phyloP scores from a whole-genome alignment of 78 protist species.

The Bigelowiella natans region DNA sequence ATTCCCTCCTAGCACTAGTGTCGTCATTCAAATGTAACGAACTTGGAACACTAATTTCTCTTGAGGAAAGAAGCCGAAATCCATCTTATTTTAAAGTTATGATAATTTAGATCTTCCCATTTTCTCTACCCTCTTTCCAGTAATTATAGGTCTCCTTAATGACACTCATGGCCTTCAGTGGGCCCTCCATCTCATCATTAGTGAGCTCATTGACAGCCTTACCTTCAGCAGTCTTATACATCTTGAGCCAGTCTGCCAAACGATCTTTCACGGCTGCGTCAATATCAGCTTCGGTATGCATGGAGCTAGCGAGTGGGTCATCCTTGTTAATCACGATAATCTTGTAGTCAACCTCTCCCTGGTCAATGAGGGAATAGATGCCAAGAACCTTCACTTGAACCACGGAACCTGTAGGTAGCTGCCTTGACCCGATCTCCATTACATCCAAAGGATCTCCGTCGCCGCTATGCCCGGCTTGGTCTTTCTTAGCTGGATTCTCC shows the following conservation, averaged over 20 bases:
- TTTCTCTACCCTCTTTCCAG: not conserved
- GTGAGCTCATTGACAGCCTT: conserved; percentile 16
- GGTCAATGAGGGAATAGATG: conserved; percentile 18
- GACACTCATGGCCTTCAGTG: not conserved
- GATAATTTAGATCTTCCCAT: too few species aligned
- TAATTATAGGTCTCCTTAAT: not conserved
- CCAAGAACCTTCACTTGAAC: conserved; percentile 32
- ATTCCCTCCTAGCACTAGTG: too few species aligned
- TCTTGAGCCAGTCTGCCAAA: conserved; percentile 30
- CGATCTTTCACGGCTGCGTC: not conserved
- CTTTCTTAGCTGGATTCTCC: conserved; percentile 19
- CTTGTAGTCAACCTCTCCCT: conserved; percentile 29
- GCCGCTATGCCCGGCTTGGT: not conserved
- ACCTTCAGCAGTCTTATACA: conserved; percentile 37
- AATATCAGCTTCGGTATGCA: not conserved
- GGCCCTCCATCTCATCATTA: not conserved
- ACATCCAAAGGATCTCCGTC: conserved; percentile 36
- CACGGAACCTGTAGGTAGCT: conserved; percentile 16
- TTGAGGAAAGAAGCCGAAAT: too few species aligned
- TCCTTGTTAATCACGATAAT: conserved; percentile 6
- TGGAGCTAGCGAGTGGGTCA: not conserved
- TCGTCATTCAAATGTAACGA: too few species aligned
- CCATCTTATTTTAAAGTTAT: too few species aligned
- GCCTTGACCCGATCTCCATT: conserved; percentile 12
- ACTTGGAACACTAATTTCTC: too few species aligned